Conservation (phyloP, 345 rosid species). For the Acer yangbiense region DNA sequence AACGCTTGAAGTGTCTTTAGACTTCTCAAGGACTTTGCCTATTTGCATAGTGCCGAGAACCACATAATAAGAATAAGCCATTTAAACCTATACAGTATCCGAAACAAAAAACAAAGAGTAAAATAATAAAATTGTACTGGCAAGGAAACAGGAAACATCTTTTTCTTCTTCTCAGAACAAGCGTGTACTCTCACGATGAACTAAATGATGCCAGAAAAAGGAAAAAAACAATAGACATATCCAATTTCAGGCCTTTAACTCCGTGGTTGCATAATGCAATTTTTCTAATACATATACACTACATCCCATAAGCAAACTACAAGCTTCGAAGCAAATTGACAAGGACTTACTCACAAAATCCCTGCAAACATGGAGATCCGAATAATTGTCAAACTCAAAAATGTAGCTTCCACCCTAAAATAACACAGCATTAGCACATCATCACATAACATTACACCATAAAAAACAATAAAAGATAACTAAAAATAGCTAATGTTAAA, state of each 20-base stretch:
- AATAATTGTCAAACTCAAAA: slow-evolving; percentile 79
- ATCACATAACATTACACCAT: background rate
- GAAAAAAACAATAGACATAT: background rate
- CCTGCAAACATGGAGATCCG: slow-evolving; percentile 78
- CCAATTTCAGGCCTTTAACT: background rate
- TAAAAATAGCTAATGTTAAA: background rate
- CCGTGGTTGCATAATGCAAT: background rate
- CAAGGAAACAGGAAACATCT: background rate
- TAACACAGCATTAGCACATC: slow-evolving; percentile 3
- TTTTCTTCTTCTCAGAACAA: background rate
- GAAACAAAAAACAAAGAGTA: background rate
- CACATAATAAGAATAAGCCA: slow-evolving; percentile 16
- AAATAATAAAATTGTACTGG: background rate
- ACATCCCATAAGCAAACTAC: background rate
- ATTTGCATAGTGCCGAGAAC: slow-evolving; percentile 26
- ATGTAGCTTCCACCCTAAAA: slow-evolving; percentile 74
- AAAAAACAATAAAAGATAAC: slow-evolving; percentile 5
- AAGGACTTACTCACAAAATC: slow-evolving; percentile 73
- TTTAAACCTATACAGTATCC: slow-evolving; percentile 10
- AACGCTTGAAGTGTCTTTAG: slow-evolving; percentile 64
- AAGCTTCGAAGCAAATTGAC: slow-evolving; percentile 3
- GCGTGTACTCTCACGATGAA: background rate
- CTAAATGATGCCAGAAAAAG: background rate
- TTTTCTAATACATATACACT: background rate
- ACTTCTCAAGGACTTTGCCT: slow-evolving; percentile 72